These are phyloP conservation scores for Aspergillus avenaceus DNA, from an alignment of 495 filamentous ascomycete genomes.

Conservation along the genomic window DNA sequence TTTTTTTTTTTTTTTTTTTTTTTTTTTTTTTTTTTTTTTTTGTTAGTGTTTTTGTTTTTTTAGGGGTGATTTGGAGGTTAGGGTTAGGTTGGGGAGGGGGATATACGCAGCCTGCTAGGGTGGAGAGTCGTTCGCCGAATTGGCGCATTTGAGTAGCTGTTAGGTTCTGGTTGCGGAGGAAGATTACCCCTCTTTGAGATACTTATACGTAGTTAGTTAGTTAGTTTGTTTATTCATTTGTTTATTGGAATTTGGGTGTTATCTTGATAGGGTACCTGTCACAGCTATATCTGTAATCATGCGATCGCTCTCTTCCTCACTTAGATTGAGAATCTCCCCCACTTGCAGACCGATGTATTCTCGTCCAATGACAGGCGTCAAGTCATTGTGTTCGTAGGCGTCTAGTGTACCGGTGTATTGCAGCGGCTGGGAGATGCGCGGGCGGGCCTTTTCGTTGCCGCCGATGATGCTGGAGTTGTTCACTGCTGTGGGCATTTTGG, in stretches of 20 bases:
- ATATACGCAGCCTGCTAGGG: slow-evolving; percentile 28
- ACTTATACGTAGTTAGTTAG: slow-evolving; percentile 42
- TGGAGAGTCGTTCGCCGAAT: slow-evolving; percentile 19
- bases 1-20: no score
- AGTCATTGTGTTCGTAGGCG: slow-evolving; percentile 45
- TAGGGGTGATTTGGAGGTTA: slow-evolving; percentile 48
- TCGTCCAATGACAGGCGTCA: slow-evolving; percentile 59
- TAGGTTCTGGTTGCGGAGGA: slow-evolving; percentile 65
- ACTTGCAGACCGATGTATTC: slow-evolving; percentile 54
- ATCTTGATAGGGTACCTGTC: slow-evolving; percentile 34
- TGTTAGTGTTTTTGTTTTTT: no score
- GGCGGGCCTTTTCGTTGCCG: slow-evolving; percentile 16
- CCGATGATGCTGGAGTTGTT: slow-evolving; percentile 14
- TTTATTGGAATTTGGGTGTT: not conserved
- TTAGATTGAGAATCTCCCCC: slow-evolving; percentile 45
- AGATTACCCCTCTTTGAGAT: slow-evolving; percentile 69
- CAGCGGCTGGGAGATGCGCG: slow-evolving; percentile 30
- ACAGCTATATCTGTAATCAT: slow-evolving; percentile 57
- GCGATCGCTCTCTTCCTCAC: slow-evolving; percentile 43
- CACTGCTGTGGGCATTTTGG: slow-evolving; percentile 16
- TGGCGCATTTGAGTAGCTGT: slow-evolving; percentile 45
- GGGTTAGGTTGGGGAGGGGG: slow-evolving; percentile 23
- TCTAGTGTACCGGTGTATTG: slow-evolving; percentile 48
- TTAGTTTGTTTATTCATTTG: no score
- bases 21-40: no score